phyloP scores from a whole-genome alignment of 495 filamentous ascomycete species.

The Echria macrotheca region DNA sequence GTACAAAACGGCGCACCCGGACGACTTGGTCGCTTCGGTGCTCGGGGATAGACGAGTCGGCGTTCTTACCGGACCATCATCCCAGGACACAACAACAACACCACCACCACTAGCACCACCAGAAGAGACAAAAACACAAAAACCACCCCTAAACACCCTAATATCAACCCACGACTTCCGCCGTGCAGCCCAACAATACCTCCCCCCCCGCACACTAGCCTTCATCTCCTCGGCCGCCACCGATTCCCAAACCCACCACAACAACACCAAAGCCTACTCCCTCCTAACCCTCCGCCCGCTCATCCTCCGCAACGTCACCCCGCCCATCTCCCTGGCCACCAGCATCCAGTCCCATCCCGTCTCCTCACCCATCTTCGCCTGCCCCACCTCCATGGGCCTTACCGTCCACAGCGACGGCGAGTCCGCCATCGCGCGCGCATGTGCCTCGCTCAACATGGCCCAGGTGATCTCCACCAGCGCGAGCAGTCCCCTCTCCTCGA shows the following conservation, averaged over 20 bases:
- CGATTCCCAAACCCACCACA: constrained; percentile 58
- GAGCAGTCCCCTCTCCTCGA: constrained; percentile 58
- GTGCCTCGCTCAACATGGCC: constrained; percentile 41
- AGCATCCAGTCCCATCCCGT: constrained; percentile 58
- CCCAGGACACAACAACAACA: too few relatives aligned
- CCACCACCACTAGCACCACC: too few relatives aligned
- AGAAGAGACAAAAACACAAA: too few relatives aligned
- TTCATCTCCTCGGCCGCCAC: constrained; percentile 81
- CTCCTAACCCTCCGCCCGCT: constrained; percentile 69
- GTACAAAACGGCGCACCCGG: constrained; percentile 63
- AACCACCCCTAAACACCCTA: constrained; percentile 62
- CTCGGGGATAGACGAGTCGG: too few relatives aligned
- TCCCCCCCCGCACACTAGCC: constrained; percentile 70
- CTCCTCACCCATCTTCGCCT: constrained; percentile 61
- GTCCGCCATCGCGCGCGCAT: constrained; percentile 60
- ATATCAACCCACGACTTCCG: constrained; percentile 75
- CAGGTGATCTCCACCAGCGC: constrained; percentile 65
- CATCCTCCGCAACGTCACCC: constrained; percentile 60
- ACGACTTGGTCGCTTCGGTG: too few relatives aligned
- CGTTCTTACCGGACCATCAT: too few relatives aligned
- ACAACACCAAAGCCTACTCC: constrained; percentile 51
- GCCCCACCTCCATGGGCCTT: constrained; percentile 71
- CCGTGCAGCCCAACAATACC: constrained; percentile 52
- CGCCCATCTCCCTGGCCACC: constrained; percentile 47
- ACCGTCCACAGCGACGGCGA: constrained; percentile 70